These are phyloP conservation scores for Helenozyma rhizophorensis DNA, from an alignment of 805 yeast genomes.

Conservation along the genomic window DNA sequence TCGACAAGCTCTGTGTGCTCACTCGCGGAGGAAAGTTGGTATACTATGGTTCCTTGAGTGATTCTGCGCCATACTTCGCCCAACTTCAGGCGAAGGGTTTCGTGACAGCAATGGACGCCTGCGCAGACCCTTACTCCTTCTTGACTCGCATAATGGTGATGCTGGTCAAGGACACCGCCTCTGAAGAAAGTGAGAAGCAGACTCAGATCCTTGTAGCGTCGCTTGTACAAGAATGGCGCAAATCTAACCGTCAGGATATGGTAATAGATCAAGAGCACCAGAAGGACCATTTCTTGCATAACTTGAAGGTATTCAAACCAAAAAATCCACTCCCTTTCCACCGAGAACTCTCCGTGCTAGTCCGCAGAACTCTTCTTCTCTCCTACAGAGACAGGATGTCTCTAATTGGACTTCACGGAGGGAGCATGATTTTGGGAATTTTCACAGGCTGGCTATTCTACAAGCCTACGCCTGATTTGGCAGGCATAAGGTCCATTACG, in stretches of 20 bases:
- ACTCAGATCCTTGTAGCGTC: slow-evolving; percentile 6
- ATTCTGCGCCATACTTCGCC: slow-evolving; percentile 48
- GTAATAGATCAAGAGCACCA: too few relatives aligned
- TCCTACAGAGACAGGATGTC: slow-evolving; percentile 32
- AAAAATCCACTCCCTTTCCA: slow-evolving; percentile 22
- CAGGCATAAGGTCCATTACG: slow-evolving; percentile 61
- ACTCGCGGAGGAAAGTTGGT: slow-evolving; percentile 53
- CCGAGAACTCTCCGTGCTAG: slow-evolving; percentile 28
- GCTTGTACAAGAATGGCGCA: slow-evolving; percentile 11
- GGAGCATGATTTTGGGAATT: slow-evolving; percentile 48
- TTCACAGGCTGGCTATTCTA: slow-evolving; percentile 76
- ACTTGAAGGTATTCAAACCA: slow-evolving; percentile 16
- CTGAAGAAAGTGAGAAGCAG: slow-evolving; percentile 10
- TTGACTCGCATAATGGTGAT: slow-evolving; percentile 15
- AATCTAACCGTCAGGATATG: background rate
- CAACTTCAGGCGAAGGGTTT: slow-evolving; percentile 8
- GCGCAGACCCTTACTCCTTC: slow-evolving; percentile 8
- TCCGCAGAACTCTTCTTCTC: slow-evolving; percentile 30
- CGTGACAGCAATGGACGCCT: slow-evolving; percentile 5
- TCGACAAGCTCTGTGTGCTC: slow-evolving; percentile 64
- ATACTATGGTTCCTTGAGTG: slow-evolving; percentile 40
- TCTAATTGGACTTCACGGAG: slow-evolving; percentile 33
- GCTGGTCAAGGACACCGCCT: slow-evolving; percentile 14
- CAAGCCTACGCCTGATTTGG: slow-evolving; percentile 53
- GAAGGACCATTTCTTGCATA: slow-evolving; percentile 12